Percentiles rank a stretch among this genome's conserved stretches.
These are phyloP conservation scores for Mucuna pruriens DNA, from an alignment of 306 rosid species.

Conservation along the genomic window DNA sequence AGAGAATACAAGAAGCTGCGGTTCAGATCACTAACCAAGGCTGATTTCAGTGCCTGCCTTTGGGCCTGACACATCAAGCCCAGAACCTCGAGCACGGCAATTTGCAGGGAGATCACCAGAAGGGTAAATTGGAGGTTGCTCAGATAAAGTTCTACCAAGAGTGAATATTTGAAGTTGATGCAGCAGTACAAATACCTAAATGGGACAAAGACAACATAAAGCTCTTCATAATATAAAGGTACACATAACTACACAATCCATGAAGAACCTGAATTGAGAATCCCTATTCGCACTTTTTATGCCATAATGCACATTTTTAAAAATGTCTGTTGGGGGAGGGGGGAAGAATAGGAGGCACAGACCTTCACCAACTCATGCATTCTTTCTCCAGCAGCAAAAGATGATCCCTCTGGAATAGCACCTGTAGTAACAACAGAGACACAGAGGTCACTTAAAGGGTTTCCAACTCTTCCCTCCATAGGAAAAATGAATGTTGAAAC, in stretches of 20 bases:
- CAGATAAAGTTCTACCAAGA: constrained; percentile 77
- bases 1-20: constrained; percentile 28
- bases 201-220: constrained; percentile 8
- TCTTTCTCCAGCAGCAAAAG: constrained; percentile 79
- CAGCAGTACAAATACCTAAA: constrained; percentile 82
- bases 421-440: constrained; percentile 51
- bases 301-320: not conserved
- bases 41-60: constrained; percentile 76
- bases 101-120: constrained; percentile 53
- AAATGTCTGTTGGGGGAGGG: not conserved
- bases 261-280: constrained; percentile 31
- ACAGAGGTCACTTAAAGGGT: constrained; percentile 29
- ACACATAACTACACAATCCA: not conserved
- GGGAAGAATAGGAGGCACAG: constrained; percentile 32
- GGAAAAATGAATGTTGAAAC: constrained; percentile 34
- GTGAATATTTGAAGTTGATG: constrained; percentile 89
- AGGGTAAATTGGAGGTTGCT: constrained; percentile 72
- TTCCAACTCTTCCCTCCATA: constrained; percentile 17
- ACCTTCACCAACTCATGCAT: constrained; percentile 94
- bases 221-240: constrained; percentile 21
- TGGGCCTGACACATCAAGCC: constrained; percentile 68
- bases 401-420: constrained; percentile 64
- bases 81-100: constrained; percentile 64
- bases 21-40: constrained; percentile 72
- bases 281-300: constrained; percentile 10